phyloP scores from a whole-genome alignment of 208 protist genomes.

The Tetramitus jugosus region DNA sequence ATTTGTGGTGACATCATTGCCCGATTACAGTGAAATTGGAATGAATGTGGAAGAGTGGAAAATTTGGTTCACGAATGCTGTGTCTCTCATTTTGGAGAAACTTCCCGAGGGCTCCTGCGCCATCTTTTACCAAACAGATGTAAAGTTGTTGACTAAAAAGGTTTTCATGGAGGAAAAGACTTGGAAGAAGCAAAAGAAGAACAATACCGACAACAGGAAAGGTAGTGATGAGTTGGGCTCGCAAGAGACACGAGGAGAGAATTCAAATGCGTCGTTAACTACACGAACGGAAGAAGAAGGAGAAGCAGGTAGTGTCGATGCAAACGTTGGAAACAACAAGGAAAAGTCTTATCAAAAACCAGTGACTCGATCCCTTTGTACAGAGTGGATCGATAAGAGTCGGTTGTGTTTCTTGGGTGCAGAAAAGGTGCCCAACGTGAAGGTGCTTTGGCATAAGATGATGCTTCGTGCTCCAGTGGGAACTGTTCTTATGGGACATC shows the following conservation, averaged over 20 bases:
- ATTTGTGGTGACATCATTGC: background rate
- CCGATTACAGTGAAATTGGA: background rate
- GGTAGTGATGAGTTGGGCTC: too few species aligned
- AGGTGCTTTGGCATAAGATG: background rate
- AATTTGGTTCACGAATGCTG: background rate
- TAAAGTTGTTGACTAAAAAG: background rate
- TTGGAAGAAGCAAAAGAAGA: background rate
- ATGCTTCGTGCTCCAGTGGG: background rate
- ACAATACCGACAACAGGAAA: too few species aligned
- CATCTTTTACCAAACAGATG: background rate
- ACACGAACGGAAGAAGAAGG: too few species aligned
- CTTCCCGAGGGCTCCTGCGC: background rate
- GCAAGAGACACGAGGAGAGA: too few species aligned
- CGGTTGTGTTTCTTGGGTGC: background rate
- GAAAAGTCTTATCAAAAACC: too few species aligned
- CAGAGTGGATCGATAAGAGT: background rate
- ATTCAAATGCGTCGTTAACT: too few species aligned
- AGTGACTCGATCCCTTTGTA: background rate
- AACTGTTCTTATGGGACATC: background rate
- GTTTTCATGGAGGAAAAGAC: too few species aligned
- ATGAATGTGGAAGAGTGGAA: background rate
- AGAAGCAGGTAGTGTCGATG: too few species aligned
- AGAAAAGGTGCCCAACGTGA: background rate
- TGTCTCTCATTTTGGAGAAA: background rate
- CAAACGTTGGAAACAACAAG: too few species aligned